Conservation (phyloP, 768 basidiomycete genomes). For the Suillus alpinus region DNA sequence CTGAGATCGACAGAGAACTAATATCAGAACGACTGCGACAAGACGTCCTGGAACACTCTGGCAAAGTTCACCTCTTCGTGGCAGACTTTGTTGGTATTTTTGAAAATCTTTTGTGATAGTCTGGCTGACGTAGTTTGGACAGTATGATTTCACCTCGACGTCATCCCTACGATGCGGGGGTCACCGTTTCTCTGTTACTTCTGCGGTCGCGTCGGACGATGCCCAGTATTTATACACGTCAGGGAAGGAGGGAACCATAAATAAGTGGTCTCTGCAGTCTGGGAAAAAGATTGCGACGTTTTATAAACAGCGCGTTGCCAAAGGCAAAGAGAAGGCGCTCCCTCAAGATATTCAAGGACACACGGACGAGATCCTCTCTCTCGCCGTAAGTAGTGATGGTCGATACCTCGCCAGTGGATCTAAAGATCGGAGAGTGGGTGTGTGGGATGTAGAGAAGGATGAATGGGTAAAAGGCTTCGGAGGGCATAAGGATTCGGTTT, state of each 20-base stretch:
- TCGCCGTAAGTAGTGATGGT: constrained; percentile 86
- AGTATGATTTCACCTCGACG: constrained; percentile 54
- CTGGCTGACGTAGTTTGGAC: not conserved
- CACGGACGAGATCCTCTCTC: constrained; percentile 77
- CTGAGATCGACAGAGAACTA: constrained; percentile 91
- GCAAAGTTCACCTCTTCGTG: constrained; percentile 80
- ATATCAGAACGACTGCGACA: constrained; percentile 88
- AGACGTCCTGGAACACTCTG: constrained; percentile 88
- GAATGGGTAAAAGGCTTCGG: constrained; percentile 79
- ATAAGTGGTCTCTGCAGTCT: constrained; percentile 75
- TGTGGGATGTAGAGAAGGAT: constrained; percentile 80
- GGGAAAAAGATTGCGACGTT: constrained; percentile 60
- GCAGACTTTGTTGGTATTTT: constrained; percentile 59
- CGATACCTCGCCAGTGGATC: constrained; percentile 85
- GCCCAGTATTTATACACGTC: constrained; percentile 79
- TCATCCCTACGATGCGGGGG: constrained; percentile 61
- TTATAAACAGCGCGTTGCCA: constrained; percentile 57
- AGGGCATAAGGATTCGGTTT: constrained; percentile 72
- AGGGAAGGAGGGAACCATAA: constrained; percentile 88
- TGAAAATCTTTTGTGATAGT: not conserved
- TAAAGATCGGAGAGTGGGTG: constrained; percentile 73
- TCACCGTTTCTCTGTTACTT: constrained; percentile 79
- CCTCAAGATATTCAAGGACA: constrained; percentile 63
- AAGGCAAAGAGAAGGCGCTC: constrained; percentile 58
- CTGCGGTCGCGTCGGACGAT: constrained; percentile 73